Evolutionary conservation across 2,329 filamentous ascomycete genomes (phyloP), one percentile per base, ranked within the genome.

Genomic region (Dryadomyces sulphureus): DNA sequence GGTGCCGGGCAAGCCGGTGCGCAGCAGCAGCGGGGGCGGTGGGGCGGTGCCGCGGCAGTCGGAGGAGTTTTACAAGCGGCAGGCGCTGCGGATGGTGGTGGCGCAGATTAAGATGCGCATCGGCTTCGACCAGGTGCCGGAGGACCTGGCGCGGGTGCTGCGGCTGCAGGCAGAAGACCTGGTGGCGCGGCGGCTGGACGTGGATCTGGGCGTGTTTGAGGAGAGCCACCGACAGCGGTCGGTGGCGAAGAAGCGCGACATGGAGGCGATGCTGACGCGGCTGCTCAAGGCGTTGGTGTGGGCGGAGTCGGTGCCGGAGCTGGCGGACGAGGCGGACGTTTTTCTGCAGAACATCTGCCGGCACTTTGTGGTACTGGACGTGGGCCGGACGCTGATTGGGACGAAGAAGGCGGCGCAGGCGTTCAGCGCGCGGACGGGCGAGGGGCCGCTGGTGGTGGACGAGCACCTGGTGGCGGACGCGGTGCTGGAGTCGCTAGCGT

Each of bases 91-190:
- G 50, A 73, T 96, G 55, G 79, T 98, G 56, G 87, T 83, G 53
- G 76, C 88, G 1, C 89, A 96, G 56, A 69, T 94, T 45, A 98
- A 96, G 65, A 69, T 98, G 27, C 78, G 90, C 46, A 83, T 98
- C 48, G 92, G 92, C 4, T 78, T 79, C 50, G 92, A 98, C 57
- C 82, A 75, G 55, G 68, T 96, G 12, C 90, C 90, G 0, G 92
- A 98, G 7, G 90, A 98, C 52, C 76, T 96, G 52, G 79, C 86
- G 4, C 77, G 85, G 39, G 70, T 93, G 8, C 75, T 99, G 41
- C 81, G 92, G 32, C 72, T 96, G 5, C 86, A 96, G 60, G 89
- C 87, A 0, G 84, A 94, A 55, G 92, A 98, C 55, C 66, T 96
- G 4, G 66, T 84, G 21, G 73, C 77, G 9, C 76, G 76, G 51